Percentiles rank a stretch among this genome's conserved stretches.
These are phyloP conservation scores for Neurospora sp. DNA, from an alignment of 2,329 filamentous ascomycete genomes.

Conservation along the genomic window DNA sequence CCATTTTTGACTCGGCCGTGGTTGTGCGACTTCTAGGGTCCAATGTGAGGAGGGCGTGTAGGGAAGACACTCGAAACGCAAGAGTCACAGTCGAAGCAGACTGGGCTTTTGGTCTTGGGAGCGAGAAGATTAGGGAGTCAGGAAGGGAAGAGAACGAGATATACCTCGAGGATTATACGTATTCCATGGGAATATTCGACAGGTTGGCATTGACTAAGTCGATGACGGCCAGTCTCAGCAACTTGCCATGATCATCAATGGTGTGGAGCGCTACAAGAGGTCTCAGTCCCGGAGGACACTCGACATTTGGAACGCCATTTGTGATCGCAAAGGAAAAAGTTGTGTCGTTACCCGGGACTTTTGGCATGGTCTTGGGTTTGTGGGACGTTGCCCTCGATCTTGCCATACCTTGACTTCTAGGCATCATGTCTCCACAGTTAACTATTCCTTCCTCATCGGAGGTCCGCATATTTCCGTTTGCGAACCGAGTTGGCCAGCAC, in stretches of 20 bases:
- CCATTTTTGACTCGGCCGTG: not conserved
- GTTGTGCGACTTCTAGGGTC: not conserved
- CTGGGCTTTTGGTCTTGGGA: not conserved
- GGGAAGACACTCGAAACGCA: not conserved
- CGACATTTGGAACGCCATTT: not conserved
- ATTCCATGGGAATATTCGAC: not conserved
- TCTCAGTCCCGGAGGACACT: not conserved
- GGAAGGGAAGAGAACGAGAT: not conserved
- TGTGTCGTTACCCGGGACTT: not conserved
- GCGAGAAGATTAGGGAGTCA: not conserved
- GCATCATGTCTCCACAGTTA: not conserved
- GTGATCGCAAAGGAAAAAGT: not conserved
- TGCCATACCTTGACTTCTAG: not conserved
- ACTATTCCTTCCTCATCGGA: not conserved
- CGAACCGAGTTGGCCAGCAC: not conserved
- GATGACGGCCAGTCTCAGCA: not conserved
- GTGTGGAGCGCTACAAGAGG: not conserved
- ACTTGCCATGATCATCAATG: not conserved
- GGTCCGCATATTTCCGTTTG: no score
- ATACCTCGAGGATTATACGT: not conserved
- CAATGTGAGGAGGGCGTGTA: not conserved
- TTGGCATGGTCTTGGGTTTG: not conserved
- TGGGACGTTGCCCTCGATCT: not conserved
- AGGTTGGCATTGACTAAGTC: not conserved
- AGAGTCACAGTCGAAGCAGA: not conserved